Evolutionary conservation across 1,139 yeast genomes (phyloP).

Genomic region (Blastobotrys ciferrii): DNA sequence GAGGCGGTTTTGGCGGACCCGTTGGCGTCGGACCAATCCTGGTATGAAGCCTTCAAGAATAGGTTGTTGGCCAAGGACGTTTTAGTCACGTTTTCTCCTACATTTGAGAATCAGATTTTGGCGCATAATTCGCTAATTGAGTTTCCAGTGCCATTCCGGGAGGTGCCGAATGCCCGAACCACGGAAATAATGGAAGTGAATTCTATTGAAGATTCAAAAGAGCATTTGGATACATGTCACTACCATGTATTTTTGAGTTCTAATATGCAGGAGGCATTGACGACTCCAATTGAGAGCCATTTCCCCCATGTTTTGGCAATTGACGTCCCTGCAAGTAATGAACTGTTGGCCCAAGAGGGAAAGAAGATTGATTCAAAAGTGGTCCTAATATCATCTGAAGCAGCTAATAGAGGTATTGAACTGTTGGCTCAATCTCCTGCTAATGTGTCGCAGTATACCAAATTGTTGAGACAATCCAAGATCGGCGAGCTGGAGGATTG

Average conservation of each 20-base stretch:
- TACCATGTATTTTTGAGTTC: slow-evolving; percentile 30
- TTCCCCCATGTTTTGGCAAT: slow-evolving; percentile 29
- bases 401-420: slow-evolving; percentile 31
- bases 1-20: slow-evolving; percentile 39
- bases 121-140: slow-evolving; percentile 39
- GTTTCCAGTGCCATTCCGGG: slow-evolving; percentile 36
- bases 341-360: slow-evolving; percentile 12
- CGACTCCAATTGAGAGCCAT: slow-evolving; percentile 19
- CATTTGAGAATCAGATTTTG: slow-evolving; percentile 32
- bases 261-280: slow-evolving; percentile 24
- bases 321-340: slow-evolving; percentile 21
- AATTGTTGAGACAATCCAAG: slow-evolving; percentile 28
- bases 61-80: slow-evolving; percentile 37
- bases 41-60: slow-evolving; percentile 33
- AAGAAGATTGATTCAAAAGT: slow-evolving; percentile 10
- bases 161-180: slow-evolving; percentile 16
- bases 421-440: slow-evolving; percentile 32
- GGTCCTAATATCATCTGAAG: slow-evolving; percentile 23
- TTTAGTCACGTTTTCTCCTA: slow-evolving; percentile 32
- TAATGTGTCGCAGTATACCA: slow-evolving; percentile 30
- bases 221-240: slow-evolving; percentile 34
- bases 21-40: slow-evolving; percentile 34
- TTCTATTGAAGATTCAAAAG: slow-evolving; percentile 33
- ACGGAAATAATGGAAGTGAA: slow-evolving; percentile 36
- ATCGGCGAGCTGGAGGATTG: slow-evolving; percentile 26